Percentiles rank a stretch among this genome's conserved stretches.
Conservation (phyloP, 345 rosid species). For the Eucalyptus viminalis region DNA sequence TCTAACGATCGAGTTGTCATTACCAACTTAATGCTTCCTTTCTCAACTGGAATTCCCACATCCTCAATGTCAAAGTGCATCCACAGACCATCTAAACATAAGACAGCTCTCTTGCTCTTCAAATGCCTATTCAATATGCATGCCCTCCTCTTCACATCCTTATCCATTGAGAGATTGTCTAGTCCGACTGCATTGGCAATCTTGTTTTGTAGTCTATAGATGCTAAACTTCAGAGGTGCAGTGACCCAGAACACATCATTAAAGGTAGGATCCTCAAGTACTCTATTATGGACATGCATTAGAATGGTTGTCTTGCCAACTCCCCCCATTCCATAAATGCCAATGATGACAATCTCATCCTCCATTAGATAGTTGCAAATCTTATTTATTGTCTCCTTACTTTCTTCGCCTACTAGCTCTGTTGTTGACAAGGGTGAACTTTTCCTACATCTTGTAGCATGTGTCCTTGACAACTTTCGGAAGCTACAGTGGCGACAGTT, state of each 20-base stretch:
- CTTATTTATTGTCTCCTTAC: rapidly evolving
- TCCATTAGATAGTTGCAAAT: background rate
- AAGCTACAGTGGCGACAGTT: too few relatives aligned
- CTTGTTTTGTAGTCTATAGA: background rate
- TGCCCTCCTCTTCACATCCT: background rate
- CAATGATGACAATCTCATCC: background rate
- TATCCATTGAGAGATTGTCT: background rate
- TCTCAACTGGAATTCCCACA: background rate
- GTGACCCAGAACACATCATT: background rate
- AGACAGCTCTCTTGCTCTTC: background rate
- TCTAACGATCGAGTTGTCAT: background rate
- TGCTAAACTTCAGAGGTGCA: background rate
- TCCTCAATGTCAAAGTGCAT: background rate
- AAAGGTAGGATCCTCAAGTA: background rate
- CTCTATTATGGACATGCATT: background rate
- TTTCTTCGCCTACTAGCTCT: background rate
- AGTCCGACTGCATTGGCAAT: background rate
- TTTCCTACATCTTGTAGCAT: too few relatives aligned
- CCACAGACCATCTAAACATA: background rate
- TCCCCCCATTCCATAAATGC: background rate
- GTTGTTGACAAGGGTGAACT: background rate
- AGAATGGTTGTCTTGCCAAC: background rate
- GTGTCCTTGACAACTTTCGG: background rate
- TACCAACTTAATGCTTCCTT: background rate
- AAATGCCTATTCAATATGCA: rapidly evolving